phyloP scores from a whole-genome alignment of 2,329 filamentous ascomycete species.

The Talaromyces sp. region DNA sequence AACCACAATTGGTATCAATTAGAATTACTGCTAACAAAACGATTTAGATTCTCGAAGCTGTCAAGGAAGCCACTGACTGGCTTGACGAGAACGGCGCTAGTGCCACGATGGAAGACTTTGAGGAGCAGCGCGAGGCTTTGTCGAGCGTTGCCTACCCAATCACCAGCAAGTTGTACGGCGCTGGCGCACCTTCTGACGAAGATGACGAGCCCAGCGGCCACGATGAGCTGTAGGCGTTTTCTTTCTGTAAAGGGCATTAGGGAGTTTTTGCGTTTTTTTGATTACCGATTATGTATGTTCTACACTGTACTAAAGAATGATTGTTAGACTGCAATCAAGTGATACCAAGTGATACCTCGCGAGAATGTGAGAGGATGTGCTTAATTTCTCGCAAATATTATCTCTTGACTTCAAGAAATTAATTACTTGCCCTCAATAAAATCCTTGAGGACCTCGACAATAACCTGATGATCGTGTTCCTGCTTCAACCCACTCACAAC shows the following conservation, averaged over 20 bases:
- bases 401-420: not conserved
- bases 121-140: conserved; percentile 99
- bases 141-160: conserved; percentile 96
- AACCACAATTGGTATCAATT: not conserved
- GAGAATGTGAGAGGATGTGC: conserved; percentile 1
- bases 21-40: conserved; percentile 24
- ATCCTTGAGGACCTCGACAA: conserved; percentile 63
- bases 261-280: conserved; percentile 10
- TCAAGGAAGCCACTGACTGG: conserved; percentile 97
- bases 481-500: conserved; percentile 73
- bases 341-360: conserved; percentile 7
- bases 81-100: conserved; percentile 88
- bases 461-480: conserved; percentile 70
- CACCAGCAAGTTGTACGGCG: conserved; percentile 91
- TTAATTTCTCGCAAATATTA: not conserved
- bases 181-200: conserved; percentile 57
- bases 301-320: conserved; percentile 12
- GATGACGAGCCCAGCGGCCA: conserved; percentile 65
- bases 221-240: conserved; percentile 68
- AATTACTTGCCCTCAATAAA: conserved; percentile 27
- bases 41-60: conserved; percentile 71
- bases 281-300: conserved; percentile 8
- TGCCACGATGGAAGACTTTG: conserved; percentile 87
- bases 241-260: conserved; percentile 13
- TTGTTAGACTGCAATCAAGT: conserved; percentile 13